phyloP scores from a whole-genome alignment of 169 alveolate species.

The Cryptosporidium baileyi region DNA sequence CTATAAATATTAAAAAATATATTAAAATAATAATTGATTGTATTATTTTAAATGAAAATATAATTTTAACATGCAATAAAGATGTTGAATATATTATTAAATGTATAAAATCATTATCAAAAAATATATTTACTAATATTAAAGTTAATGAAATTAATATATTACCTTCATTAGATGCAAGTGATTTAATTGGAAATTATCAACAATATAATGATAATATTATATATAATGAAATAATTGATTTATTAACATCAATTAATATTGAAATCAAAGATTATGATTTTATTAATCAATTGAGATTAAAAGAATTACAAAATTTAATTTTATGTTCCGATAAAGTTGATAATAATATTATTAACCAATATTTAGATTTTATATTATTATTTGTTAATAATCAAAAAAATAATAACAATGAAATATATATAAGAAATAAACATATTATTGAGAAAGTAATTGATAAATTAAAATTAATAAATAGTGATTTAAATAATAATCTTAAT shows the following conservation, averaged over 20 bases:
- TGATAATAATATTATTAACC: neutral
- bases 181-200: slow-evolving; percentile 82
- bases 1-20: neutral
- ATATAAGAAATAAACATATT: neutral
- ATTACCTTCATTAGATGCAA: slow-evolving; percentile 79
- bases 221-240: slow-evolving; percentile 13
- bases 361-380: neutral
- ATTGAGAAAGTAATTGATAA: neutral
- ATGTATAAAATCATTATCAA: slow-evolving; percentile 4
- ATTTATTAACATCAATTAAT: neutral
- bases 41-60: neutral
- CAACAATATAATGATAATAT: slow-evolving; percentile 74
- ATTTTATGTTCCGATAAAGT: neutral
- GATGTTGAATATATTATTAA: slow-evolving; percentile 2
- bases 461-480: neutral
- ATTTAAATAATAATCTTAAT: neutral
- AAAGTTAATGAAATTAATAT: slow-evolving; percentile 72
- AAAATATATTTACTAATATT: neutral
- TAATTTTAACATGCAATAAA: neutral
- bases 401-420: neutral
- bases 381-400: neutral
- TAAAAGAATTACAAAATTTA: neutral
- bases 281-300: neutral
- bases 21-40: slow-evolving; percentile 8
- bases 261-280: neutral